A percentile compares a stretch with the other conserved stretches of the same genome.
Conservation (phyloP, 1,284 basidiomycete species). For the Phylloboletellus chloephorus region DNA sequence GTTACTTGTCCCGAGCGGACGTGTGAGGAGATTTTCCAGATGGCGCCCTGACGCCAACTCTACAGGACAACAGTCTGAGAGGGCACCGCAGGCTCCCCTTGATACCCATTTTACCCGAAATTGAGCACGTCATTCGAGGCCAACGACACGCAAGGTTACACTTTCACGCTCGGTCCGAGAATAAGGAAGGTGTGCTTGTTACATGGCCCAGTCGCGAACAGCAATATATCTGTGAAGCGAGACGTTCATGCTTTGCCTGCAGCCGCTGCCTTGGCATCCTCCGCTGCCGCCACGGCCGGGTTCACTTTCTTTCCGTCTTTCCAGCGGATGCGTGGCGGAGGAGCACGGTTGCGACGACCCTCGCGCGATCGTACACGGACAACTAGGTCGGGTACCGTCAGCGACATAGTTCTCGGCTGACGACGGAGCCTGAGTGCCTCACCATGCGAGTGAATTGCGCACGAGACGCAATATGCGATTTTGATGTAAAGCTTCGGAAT, state of each 20-base stretch:
- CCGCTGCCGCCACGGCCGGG: slow-evolving; percentile 72
- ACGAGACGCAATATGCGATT: slow-evolving; percentile 98
- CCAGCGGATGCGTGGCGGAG: slow-evolving; percentile 94
- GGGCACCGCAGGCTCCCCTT: no score
- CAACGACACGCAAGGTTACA: no score
- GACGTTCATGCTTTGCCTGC: slow-evolving; percentile 40
- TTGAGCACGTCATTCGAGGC: no score
- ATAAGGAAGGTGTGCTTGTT: no score
- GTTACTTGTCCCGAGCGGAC: no score
- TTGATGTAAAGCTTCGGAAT: slow-evolving; percentile 99
- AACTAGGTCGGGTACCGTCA: slow-evolving; percentile 44
- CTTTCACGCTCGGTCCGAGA: no score
- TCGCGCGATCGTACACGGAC: slow-evolving; percentile 93
- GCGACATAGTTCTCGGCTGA: background rate
- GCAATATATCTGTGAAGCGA: no score
- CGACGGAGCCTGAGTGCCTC: slow-evolving; percentile 3
- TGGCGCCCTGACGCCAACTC: no score
- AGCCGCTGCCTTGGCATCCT: slow-evolving; percentile 50
- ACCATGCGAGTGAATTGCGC: slow-evolving; percentile 99
- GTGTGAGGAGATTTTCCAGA: no score
- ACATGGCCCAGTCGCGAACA: no score
- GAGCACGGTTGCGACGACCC: slow-evolving; percentile 92
- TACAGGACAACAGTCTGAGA: no score
- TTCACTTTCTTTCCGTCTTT: slow-evolving; percentile 98
- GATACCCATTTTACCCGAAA: no score